Evolutionary conservation across 2,329 filamentous ascomycete species (phyloP).

Genomic region (Helotiales sp.): DNA sequence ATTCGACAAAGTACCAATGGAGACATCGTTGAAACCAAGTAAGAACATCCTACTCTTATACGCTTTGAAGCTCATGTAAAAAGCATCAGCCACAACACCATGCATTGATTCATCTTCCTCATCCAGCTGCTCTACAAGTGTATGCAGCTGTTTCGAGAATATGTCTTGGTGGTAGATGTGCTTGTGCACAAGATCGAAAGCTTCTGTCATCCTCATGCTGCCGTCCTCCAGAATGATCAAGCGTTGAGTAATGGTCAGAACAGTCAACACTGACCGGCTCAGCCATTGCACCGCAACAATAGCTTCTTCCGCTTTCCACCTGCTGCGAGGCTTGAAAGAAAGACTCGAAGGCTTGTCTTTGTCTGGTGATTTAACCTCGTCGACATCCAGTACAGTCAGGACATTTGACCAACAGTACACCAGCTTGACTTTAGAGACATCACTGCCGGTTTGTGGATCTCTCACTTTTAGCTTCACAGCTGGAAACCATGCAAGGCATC

Average conservation of each 20-base stretch:
- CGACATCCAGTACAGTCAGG: conserved; percentile 89
- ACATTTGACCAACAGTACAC: conserved; percentile 99
- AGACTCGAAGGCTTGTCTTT: conserved; percentile 79
- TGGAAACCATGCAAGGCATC: conserved; percentile 95
- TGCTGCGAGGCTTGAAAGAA: conserved; percentile 79
- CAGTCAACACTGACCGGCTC: conserved; percentile 86
- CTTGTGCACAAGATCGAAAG: conserved; percentile 88
- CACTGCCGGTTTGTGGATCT: conserved; percentile 68
- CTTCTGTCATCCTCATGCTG: conserved; percentile 88
- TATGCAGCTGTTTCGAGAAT: conserved; percentile 85
- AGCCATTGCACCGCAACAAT: conserved; percentile 98
- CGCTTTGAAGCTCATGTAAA: conserved; percentile 95
- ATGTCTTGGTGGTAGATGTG: conserved; percentile 91
- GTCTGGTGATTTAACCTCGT: conserved; percentile 70
- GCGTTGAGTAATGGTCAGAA: conserved; percentile 92
- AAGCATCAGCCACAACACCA: conserved; percentile 94
- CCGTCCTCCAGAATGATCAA: conserved; percentile 91
- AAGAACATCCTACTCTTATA: conserved; percentile 95
- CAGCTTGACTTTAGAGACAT: conserved; percentile 81
- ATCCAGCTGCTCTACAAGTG: conserved; percentile 84
- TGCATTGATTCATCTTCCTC: conserved; percentile 90
- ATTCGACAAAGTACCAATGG: conserved; percentile 90
- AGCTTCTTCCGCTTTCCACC: conserved; percentile 93
- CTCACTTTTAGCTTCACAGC: conserved; percentile 87
- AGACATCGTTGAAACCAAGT: conserved; percentile 90